A percentile compares a stretch with the other conserved stretches of the same genome.
Conservation (phyloP, 169 alveolate species). For the Eimeria nieschulzi region DNA sequence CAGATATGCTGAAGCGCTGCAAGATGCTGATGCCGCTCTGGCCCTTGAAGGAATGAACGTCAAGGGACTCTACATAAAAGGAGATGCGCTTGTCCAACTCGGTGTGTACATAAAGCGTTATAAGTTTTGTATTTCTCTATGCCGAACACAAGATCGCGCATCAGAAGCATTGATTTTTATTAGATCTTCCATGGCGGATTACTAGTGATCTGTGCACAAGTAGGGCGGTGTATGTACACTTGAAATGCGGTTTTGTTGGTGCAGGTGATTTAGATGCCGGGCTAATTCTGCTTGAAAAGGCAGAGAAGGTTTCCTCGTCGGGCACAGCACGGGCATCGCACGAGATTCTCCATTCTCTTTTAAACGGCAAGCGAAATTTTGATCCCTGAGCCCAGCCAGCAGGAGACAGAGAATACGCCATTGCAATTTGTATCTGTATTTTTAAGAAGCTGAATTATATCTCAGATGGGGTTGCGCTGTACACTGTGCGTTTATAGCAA, state of each 20-base stretch:
- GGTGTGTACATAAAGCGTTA: slow-evolving; percentile 59
- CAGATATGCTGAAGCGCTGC: slow-evolving; percentile 83
- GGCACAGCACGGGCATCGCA: slow-evolving; percentile 43
- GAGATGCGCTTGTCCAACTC: slow-evolving; percentile 87
- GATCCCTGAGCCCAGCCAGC: too few species aligned
- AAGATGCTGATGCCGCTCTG: slow-evolving; percentile 85
- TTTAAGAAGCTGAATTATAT: too few species aligned
- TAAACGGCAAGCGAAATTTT: slow-evolving; percentile 30
- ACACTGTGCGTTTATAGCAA: slow-evolving; percentile 10
- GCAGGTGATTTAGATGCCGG: slow-evolving; percentile 54
- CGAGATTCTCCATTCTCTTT: slow-evolving; percentile 58
- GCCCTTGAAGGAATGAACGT: slow-evolving; percentile 86
- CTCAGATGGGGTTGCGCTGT: too few species aligned
- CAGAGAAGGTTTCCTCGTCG: slow-evolving; percentile 49
- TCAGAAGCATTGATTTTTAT: too few species aligned
- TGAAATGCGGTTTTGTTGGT: background rate
- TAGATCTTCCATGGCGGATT: too few species aligned
- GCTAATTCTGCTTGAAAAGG: slow-evolving; percentile 42
- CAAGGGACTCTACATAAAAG: slow-evolving; percentile 87
- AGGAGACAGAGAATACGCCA: too few species aligned
- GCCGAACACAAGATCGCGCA: too few species aligned
- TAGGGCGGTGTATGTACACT: too few species aligned
- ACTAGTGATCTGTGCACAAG: background rate
- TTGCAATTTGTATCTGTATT: too few species aligned
- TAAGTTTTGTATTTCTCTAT: too few species aligned